Evolutionary conservation across 2,329 filamentous ascomycete species (phyloP).

Genomic region (Colletotrichum sp.): DNA sequence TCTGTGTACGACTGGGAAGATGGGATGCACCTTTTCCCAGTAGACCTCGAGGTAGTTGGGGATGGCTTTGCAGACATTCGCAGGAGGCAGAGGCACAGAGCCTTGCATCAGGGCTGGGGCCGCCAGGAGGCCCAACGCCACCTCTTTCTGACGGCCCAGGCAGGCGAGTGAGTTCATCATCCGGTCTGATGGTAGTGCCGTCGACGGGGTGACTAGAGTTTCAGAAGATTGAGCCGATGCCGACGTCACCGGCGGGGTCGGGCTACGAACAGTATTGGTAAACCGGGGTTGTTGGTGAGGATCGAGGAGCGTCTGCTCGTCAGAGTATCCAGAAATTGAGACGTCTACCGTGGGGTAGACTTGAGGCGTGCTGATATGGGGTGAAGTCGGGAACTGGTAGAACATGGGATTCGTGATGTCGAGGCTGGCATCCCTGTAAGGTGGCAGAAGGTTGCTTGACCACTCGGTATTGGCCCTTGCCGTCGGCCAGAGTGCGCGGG

Average conservation of each 20-base stretch:
- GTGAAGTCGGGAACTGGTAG: constrained; percentile 33
- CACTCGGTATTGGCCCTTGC: constrained; percentile 36
- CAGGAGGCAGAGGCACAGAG: constrained; percentile 33
- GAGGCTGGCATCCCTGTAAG: constrained; percentile 28
- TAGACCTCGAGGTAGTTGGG: constrained; percentile 58
- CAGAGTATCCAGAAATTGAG: constrained; percentile 39
- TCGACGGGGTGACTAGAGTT: constrained; percentile 51
- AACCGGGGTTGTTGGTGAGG: constrained; percentile 40
- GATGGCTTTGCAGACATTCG: constrained; percentile 43
- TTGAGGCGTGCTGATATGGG: constrained; percentile 28
- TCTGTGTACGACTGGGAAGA: constrained; percentile 57
- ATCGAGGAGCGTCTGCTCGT: constrained; percentile 39
- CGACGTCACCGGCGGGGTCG: constrained; percentile 48
- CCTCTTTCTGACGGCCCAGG: constrained; percentile 45
- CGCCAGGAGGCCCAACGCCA: constrained; percentile 40
- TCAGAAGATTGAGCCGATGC: constrained; percentile 53
- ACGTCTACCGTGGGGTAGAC: constrained; percentile 40
- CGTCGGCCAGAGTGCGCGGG: constrained; percentile 24
- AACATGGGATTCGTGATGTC: constrained; percentile 31
- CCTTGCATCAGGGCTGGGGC: constrained; percentile 41
- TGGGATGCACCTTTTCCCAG: constrained; percentile 55
- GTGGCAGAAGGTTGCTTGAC: constrained; percentile 30
- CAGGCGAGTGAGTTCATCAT: constrained; percentile 39
- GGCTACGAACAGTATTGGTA: constrained; percentile 52
- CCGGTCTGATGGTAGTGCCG: constrained; percentile 40